Base-by-base conservation (phyloP, 306 rosid genomes). In the Vigna unguiculata region DNA sequence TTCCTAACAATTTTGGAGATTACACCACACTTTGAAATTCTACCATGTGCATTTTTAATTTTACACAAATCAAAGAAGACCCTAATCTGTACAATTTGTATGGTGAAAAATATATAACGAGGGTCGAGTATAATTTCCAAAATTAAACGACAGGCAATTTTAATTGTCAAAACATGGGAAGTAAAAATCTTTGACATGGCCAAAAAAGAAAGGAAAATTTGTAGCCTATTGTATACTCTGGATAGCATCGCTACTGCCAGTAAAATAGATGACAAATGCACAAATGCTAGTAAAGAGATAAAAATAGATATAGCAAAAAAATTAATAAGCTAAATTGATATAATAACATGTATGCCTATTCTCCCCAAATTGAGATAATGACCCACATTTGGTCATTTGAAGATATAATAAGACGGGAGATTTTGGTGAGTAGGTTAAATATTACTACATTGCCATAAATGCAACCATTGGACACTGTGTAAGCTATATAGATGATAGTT, bases 371-470 rank as follows among this genome's bases (percentile, higher is more conserved):
- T 57, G 30, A 36, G 47, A 49, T 16, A 20, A 25, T 3, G 51
- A 72, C 16, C 22, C n/a, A 20, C 36, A 12, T 11, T 36, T 1
- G n/a, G 25, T 40, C 21, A 72, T 20, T 19, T 6, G 69, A 22
- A 45, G 57, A 47, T 52, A 65, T 20, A 40, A 51, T 63, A 46
- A 53, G 58, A 19, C 34, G 22, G 51, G 28, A 57, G 77, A 81
- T 10, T 54, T 55, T 58, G 25, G 52, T 74, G 59, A 81, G n/a
- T n/a, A n/a, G n/a, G n/a, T n/a, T n/a, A n/a, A n/a, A n/a, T n/a
- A n/a, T n/a, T n/a, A 55, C 22, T 22, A 22, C 3, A 53, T 55
- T 66, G 57, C 69, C 48, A 46, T 36, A 69, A 62, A 68, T 12
- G 38, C 15, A 25, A 74, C 22, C 40, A 70, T 17, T 38, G 34